Base-by-base conservation (phyloP, 768 basidiomycete species). In the Suillus spraguei region DNA sequence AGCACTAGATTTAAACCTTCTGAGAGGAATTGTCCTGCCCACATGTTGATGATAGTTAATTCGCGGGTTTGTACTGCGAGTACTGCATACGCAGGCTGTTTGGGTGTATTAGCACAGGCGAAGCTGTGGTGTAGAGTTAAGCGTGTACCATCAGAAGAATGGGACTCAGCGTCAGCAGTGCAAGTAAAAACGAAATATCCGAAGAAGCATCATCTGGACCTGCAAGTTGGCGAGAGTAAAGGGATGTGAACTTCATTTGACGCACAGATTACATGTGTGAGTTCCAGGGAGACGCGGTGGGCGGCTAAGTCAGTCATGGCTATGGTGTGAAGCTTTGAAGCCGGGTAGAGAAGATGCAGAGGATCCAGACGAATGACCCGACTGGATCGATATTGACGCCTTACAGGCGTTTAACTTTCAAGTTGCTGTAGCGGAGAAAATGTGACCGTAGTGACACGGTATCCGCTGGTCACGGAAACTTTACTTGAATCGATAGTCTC, bases 41-140 rank as follows among this genome's bases (percentile, higher is more conserved):
- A 92, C 92, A 94, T 94, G 50, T 87, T 81, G 65, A 93, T 82
- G 71, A 95, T 83, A n/a, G 88, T 77, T 59, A 90, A 83, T 74
- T 95, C 93, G 35, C 93, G 87, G 4, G 89, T 91, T 65, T 89
- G 85, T 4, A 92, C 82, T 2, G 87, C 84, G 11, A 94, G 79
- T 3, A 82, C 88, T 8, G 90, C 90, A 73, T 94, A 94, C 14
- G 91, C 88, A 41, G 92, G 86, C 92, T 94, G 63, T 60, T 59
- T 61, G 59, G 36, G 66, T 35, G 38, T 60, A 38, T 66, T 7
- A 63, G 67, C 17, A 46, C 44, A n/a, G 32, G 41, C 58, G 32
- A 20, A 39, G 58, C 17, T 14, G 38, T 24, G 60, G 49, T 38
- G 20, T 28, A 16, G 13, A 9, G 44, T 46, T 17, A 56, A 47